Base-by-base conservation (phyloP, 31 red algal genomes). In the Asparagopsis taxiformis region DNA sequence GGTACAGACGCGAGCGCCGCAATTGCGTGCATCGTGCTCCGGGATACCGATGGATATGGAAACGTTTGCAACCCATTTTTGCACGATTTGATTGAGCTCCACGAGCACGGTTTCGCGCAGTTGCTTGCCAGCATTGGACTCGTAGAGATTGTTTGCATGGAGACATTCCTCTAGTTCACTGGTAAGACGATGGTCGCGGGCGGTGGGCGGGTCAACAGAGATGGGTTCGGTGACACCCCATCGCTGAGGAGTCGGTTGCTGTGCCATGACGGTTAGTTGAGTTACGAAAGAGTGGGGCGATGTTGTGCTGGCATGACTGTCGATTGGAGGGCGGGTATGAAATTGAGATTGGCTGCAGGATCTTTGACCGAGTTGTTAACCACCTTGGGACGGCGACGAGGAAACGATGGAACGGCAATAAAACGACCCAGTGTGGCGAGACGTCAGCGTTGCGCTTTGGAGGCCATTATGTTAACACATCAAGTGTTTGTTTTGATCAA, bases 141-240 rank as follows among this genome's bases (percentile, higher is more conserved):
- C 89, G 60, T 98, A 98, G 7, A 98, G 84, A 16, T 82, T 75
- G 57, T 89, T 91, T 24, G 52, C 53, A 65, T 93, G 95, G 26
- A 98, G 59, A 20, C 85, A 94, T 66, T 94, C 95, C 54, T 98
- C 90, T 13, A 98, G 74, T 56, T 90, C 85, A 53, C 87, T 48
- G 20, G 84, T 75, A 31, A 98, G 84, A 49, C 85, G 88, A 44
- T 82, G 80, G 53, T 98, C 95, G 46, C 35, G 72, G 4, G 86
- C 20, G 17, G 91, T 80, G 11, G 95, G 90, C 34, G 84, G 55
- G 28, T 86, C 95, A 36, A 51, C 57, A 57, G 95, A 98, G 49
- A 98, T 93, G 13, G 95, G 95, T 38, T 93, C 95, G 24, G 89
- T 97, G 25, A 90, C 64, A 3, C 94, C 94, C 55, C 82, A 92